Evolutionary conservation across 148 eudicot genomes (phyloP).

Genomic region (Chenopodium suecicum): DNA sequence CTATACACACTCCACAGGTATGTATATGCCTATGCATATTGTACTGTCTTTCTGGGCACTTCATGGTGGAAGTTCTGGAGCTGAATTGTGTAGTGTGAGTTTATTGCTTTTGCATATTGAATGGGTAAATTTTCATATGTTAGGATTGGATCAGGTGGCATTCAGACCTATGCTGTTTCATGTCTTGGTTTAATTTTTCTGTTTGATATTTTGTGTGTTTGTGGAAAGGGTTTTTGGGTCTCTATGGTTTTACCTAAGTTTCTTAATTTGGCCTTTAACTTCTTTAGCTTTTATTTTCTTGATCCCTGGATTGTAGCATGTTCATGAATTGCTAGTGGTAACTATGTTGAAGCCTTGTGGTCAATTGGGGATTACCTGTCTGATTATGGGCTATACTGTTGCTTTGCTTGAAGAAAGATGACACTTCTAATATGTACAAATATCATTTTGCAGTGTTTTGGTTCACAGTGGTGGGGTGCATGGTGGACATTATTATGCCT

Average conservation of each 20-base stretch:
- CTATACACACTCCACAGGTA: conserved; percentile 94
- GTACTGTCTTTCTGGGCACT: not conserved
- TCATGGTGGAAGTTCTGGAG: not conserved
- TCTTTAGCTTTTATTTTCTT: not conserved
- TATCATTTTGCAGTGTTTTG: conserved; percentile 65
- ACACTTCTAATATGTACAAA: conserved; percentile 6
- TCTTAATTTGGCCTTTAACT: not conserved
- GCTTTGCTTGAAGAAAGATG: not conserved
- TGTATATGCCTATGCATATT: not conserved
- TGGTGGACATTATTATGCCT: conserved; percentile 96
- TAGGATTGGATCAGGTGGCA: not conserved
- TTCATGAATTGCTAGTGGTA: no score
- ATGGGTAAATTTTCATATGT: not conserved
- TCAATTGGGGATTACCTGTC: not conserved
- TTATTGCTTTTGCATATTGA: not conserved
- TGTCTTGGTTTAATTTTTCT: not conserved
- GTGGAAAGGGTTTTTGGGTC: not conserved
- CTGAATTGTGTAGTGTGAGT: not conserved
- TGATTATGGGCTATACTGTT: not conserved
- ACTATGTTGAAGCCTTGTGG: not conserved
- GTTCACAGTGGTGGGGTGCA: conserved; percentile 97
- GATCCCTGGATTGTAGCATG: not conserved
- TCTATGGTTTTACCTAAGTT: not conserved
- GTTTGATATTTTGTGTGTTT: not conserved
- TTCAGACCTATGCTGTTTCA: not conserved